A percentile compares a stretch with the other conserved stretches of the same genome.
Conservation (phyloP, 2,329 filamentous ascomycete species). For the Botrytis deweyae region DNA sequence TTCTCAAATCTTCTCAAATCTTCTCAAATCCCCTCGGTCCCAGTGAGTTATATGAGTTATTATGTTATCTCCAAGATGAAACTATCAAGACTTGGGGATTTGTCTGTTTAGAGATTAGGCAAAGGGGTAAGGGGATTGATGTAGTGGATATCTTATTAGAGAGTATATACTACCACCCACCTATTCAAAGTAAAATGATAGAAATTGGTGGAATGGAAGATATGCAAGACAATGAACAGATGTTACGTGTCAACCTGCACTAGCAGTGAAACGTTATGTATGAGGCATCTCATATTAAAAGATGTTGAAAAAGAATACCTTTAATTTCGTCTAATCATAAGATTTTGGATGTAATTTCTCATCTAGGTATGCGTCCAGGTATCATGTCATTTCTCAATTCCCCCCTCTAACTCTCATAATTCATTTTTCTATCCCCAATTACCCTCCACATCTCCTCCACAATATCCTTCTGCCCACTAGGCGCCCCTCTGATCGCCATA, state of each 20-base stretch:
- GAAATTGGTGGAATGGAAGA: neutral
- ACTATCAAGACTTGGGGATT: neutral
- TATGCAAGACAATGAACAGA: neutral
- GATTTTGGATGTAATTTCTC: neutral
- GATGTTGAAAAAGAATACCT: neutral
- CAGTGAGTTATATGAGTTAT: neutral
- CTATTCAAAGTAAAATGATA: neutral
- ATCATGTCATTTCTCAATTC: neutral
- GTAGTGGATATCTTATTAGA: neutral
- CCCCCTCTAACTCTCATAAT: conserved; percentile 42
- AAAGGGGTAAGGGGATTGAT: neutral
- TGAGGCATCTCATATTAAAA: neutral
- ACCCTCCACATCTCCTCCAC: conserved; percentile 64
- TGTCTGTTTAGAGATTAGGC: neutral
- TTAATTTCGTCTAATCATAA: conserved; percentile 5
- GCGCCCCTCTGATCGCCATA: conserved; percentile 61
- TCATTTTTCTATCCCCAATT: conserved; percentile 54
- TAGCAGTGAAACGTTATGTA: neutral
- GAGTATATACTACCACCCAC: neutral
- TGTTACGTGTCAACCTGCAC: neutral
- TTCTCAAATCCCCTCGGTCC: neutral
- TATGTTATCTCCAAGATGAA: neutral
- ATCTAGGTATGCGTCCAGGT: neutral
- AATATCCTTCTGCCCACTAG: conserved; percentile 58
- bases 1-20: too few relatives aligned